A percentile compares a stretch with the other conserved stretches of the same genome.
phyloP scores from a whole-genome alignment of 2,329 filamentous ascomycete genomes.

The Fusarium euwallaceae region DNA sequence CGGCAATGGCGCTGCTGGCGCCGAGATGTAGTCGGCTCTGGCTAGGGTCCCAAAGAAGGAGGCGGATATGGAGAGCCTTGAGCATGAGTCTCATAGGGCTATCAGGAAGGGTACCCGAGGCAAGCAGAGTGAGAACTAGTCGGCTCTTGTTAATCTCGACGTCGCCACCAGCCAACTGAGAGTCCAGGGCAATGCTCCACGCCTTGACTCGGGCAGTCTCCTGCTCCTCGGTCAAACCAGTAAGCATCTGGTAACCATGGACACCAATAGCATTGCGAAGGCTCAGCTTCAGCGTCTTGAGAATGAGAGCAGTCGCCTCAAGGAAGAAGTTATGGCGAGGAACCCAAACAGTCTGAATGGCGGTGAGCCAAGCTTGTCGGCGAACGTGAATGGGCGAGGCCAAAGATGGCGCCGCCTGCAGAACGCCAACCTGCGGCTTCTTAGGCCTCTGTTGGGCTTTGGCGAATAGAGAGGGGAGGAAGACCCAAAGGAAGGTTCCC shows the following conservation, averaged over 20 bases:
- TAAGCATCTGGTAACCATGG: constrained; percentile 81
- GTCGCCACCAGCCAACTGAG: constrained; percentile 91
- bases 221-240: constrained; percentile 85
- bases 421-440: constrained; percentile 59
- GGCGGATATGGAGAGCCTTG: constrained; percentile 90
- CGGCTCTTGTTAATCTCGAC: constrained; percentile 90
- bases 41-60: constrained; percentile 84
- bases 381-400: constrained; percentile 88
- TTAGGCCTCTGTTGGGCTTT: constrained; percentile 63
- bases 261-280: constrained; percentile 82
- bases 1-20: constrained; percentile 76
- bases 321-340: constrained; percentile 88
- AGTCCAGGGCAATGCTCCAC: constrained; percentile 93
- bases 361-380: constrained; percentile 91
- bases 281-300: constrained; percentile 87
- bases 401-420: constrained; percentile 74
- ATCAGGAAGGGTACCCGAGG: constrained; percentile 86
- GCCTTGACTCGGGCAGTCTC: constrained; percentile 89
- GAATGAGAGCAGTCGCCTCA: constrained; percentile 82
- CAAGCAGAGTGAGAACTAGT: constrained; percentile 86
- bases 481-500: constrained; percentile 66
- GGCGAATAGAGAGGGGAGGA: constrained; percentile 67
- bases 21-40: constrained; percentile 74
- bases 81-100: constrained; percentile 89
- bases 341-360: constrained; percentile 92